Percentiles rank a stretch among this genome's conserved stretches.
Evolutionary conservation across 1,139 yeast species (phyloP).

Genomic region (Hemisphaericaspora xylofermentans): DNA sequence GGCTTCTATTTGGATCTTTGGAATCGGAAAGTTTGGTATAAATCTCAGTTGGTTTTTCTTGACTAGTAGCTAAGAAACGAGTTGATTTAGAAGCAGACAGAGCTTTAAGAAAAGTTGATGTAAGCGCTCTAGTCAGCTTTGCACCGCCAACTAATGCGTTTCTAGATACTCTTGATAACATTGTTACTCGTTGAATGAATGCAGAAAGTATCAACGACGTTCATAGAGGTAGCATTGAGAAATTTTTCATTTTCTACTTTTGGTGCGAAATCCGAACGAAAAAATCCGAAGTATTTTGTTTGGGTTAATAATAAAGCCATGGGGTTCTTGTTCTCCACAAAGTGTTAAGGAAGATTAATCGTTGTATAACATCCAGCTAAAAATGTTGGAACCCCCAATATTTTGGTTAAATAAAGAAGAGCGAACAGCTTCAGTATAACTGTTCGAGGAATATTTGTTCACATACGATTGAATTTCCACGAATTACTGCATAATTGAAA

Average conservation of each 20-base stretch:
- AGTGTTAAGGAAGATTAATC: too few species aligned
- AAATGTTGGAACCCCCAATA: too few species aligned
- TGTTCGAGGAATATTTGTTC: too few species aligned
- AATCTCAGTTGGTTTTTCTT: conserved; percentile 33
- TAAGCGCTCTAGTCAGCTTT: not conserved
- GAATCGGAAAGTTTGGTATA: conserved; percentile 58
- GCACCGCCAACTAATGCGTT: conserved; percentile 2
- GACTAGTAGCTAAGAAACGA: conserved; percentile 5
- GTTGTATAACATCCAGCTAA: too few species aligned
- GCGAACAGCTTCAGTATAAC: too few species aligned
- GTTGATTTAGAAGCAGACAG: not conserved
- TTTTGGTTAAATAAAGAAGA: too few species aligned
- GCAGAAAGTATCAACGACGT: not conserved
- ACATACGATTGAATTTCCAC: too few species aligned
- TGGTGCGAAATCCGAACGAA: not conserved
- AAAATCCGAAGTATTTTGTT: too few species aligned
- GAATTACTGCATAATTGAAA: too few species aligned
- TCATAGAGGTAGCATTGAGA: not conserved
- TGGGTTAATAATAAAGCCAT: too few species aligned
- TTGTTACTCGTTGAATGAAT: not conserved
- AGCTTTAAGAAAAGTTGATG: not conserved
- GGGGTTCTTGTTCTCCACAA: too few species aligned
- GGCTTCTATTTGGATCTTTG: conserved; percentile 66
- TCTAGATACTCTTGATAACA: conserved; percentile 11
- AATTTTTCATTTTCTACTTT: not conserved